A percentile compares a stretch with the other conserved stretches of the same genome.
These are phyloP conservation scores for Vigna radiata DNA, from an alignment of 306 rosid species.

Conservation along the genomic window DNA sequence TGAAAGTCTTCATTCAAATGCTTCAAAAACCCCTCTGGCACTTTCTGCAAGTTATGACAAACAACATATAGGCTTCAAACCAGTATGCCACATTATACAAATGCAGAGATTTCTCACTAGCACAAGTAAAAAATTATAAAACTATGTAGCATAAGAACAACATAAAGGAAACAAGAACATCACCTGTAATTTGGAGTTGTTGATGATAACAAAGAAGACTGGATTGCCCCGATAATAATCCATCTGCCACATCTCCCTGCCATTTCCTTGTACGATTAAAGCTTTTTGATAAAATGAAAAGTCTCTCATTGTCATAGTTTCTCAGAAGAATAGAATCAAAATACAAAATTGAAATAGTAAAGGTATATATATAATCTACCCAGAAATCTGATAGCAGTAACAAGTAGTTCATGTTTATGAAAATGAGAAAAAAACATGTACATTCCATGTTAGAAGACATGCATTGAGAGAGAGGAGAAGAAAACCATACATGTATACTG, in stretches of 20 bases:
- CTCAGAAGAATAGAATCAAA: background rate
- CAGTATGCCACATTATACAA: background rate
- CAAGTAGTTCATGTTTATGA: background rate
- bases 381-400: background rate
- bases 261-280: background rate
- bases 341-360: background rate
- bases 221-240: slow-evolving; percentile 24
- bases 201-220: slow-evolving; percentile 42
- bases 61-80: background rate
- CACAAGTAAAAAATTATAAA: background rate
- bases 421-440: background rate
- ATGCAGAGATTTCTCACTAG: background rate
- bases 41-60: slow-evolving; percentile 38
- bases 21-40: slow-evolving; percentile 11
- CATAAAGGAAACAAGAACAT: background rate
- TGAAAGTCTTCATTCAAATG: slow-evolving; percentile 23
- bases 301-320: background rate
- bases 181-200: slow-evolving; percentile 40
- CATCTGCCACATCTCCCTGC: slow-evolving; percentile 2
- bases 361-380: background rate
- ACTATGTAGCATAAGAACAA: background rate
- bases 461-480: background rate
- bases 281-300: background rate
- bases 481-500: background rate
- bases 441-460: background rate